Evolutionary conservation across 331 rosid species (phyloP).

Genomic region (Malus hybrid): DNA sequence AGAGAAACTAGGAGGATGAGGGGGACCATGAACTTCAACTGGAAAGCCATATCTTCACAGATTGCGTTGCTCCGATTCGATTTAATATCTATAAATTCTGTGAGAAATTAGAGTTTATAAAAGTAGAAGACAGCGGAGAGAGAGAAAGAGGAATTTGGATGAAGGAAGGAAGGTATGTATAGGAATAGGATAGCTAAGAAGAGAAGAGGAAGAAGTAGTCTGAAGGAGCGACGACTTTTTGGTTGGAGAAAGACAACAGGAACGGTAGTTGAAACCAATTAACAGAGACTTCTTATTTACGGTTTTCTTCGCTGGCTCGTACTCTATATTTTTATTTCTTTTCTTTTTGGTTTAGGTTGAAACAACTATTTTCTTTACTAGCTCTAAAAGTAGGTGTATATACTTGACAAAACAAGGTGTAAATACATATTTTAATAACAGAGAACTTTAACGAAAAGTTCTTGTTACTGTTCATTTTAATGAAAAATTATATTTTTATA

Average conservation of each 20-base stretch:
- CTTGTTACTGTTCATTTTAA: too few relatives aligned
- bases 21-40: conserved; percentile 12
- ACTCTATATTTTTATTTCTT: too few relatives aligned
- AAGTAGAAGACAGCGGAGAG: not conserved
- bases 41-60: conserved; percentile 12
- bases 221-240: not conserved
- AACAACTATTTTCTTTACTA: too few relatives aligned
- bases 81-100: not conserved
- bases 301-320: not conserved
- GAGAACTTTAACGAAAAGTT: too few relatives aligned
- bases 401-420: too few relatives aligned
- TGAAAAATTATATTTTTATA: too few relatives aligned
- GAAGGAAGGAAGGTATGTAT: not conserved
- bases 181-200: too few relatives aligned
- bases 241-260: not conserved
- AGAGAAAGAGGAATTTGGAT: not conserved
- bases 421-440: too few relatives aligned
- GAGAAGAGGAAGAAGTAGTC: not conserved
- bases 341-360: too few relatives aligned
- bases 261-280: not conserved
- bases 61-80: conserved; percentile 4
- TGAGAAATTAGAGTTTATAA: not conserved
- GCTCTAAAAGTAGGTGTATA: too few relatives aligned
- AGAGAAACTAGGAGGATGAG: conserved; percentile 20
- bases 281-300: not conserved